phyloP scores from a whole-genome alignment of 768 basidiomycete genomes.

The Dioszegia aurantiaca region DNA sequence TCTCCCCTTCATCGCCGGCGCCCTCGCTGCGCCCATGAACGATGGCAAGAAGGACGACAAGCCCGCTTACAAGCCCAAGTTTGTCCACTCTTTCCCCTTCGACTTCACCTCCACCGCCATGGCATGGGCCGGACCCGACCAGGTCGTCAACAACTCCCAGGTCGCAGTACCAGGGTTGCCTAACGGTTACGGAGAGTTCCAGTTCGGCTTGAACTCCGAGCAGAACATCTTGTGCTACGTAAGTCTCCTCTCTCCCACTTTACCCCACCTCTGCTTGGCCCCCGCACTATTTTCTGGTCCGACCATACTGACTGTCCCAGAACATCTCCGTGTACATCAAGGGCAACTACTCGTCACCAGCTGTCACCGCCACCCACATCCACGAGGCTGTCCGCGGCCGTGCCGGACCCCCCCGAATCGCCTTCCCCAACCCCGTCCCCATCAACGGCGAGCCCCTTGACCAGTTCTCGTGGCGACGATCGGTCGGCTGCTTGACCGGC shows the following conservation, averaged over 20 bases:
- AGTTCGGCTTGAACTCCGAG: slow-evolving; percentile 41
- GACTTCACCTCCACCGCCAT: slow-evolving; percentile 46
- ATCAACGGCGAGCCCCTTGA: slow-evolving; percentile 30
- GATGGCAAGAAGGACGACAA: slow-evolving; percentile 19
- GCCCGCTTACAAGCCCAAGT: slow-evolving; percentile 2
- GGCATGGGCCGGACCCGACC: slow-evolving; percentile 33
- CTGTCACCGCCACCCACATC: slow-evolving; percentile 42
- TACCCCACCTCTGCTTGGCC: no score
- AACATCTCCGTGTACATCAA: slow-evolving; percentile 37
- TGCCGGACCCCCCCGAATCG: slow-evolving; percentile 50
- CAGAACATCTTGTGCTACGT: slow-evolving; percentile 48
- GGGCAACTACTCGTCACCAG: slow-evolving; percentile 46
- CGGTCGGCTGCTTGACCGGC: slow-evolving; percentile 45
- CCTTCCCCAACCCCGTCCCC: slow-evolving; percentile 49
- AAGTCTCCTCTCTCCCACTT: slow-evolving; percentile 4
- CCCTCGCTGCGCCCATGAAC: slow-evolving; percentile 29
- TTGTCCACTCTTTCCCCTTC: slow-evolving; percentile 28
- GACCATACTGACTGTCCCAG: slow-evolving; percentile 16
- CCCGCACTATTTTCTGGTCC: no score
- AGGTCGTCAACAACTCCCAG: slow-evolving; percentile 39
- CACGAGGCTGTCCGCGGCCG: slow-evolving; percentile 34
- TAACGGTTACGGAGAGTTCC: slow-evolving; percentile 40
- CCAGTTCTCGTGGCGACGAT: slow-evolving; percentile 41
- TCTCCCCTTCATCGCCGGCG: slow-evolving; percentile 22
- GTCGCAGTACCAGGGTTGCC: slow-evolving; percentile 33